These are phyloP conservation scores for Grifola frondosa DNA, from an alignment of 1,284 basidiomycete genomes.

Conservation along the genomic window DNA sequence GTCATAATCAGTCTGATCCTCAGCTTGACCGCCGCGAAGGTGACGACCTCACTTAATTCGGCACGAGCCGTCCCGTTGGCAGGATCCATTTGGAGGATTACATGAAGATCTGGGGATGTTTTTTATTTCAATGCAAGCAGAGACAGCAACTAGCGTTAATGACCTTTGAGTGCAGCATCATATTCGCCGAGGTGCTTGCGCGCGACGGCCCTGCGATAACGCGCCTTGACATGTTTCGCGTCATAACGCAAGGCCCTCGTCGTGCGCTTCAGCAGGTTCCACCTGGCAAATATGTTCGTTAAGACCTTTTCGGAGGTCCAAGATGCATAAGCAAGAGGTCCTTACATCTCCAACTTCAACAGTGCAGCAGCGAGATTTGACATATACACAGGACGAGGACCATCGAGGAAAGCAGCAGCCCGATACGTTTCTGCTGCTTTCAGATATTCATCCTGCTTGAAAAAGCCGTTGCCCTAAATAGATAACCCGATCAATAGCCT, in stretches of 20 bases:
- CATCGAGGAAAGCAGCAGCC: constrained; percentile 20
- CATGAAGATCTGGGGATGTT: constrained; percentile 36
- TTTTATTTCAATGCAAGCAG: background rate
- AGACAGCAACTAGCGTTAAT: constrained; percentile 2
- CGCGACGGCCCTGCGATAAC: constrained; percentile 44
- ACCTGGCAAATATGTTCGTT: too few relatives aligned
- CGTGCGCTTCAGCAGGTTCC: constrained; percentile 45
- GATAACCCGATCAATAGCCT: background rate
- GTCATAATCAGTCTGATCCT: constrained; percentile 8
- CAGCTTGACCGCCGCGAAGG: background rate
- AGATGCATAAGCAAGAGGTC: constrained; percentile 28
- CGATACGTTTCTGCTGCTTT: constrained; percentile 27
- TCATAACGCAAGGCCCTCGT: constrained; percentile 40
- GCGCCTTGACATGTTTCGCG: constrained; percentile 41
- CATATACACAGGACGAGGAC: constrained; percentile 34
- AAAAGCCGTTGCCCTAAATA: constrained; percentile 28
- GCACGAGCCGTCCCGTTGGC: constrained; percentile 29
- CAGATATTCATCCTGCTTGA: constrained; percentile 16
- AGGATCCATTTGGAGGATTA: constrained; percentile 36
- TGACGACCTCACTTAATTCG: constrained; percentile 25
- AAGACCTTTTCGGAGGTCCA: too few relatives aligned
- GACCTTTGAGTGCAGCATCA: constrained; percentile 39
- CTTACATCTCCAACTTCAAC: constrained; percentile 42
- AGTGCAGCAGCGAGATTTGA: constrained; percentile 42
- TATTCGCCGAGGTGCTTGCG: constrained; percentile 37